These are phyloP conservation scores for Trichoderma pleuroti DNA, from an alignment of 2,329 filamentous ascomycete species.

Conservation along the genomic window DNA sequence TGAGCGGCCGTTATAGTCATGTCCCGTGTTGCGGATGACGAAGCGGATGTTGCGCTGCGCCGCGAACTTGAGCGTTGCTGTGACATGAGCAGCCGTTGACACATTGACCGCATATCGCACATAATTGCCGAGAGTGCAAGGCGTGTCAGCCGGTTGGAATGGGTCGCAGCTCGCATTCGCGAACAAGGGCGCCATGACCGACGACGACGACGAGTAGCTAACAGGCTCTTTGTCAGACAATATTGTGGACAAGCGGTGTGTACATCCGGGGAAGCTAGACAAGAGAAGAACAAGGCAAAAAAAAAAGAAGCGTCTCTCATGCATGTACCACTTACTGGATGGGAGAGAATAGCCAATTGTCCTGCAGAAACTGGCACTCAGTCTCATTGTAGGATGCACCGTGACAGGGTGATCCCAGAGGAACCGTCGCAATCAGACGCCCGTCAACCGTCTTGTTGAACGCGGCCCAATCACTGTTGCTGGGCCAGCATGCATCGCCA, in stretches of 20 bases:
- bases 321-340: slow-evolving; percentile 35
- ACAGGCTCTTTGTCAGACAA: neutral
- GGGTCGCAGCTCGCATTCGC: slow-evolving; percentile 34
- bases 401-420: slow-evolving; percentile 51
- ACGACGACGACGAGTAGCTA: slow-evolving; percentile 20
- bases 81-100: slow-evolving; percentile 30
- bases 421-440: slow-evolving; percentile 47
- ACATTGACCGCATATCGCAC: slow-evolving; percentile 37
- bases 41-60: slow-evolving; percentile 43
- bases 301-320: neutral
- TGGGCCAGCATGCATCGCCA: slow-evolving; percentile 54
- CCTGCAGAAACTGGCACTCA: slow-evolving; percentile 41
- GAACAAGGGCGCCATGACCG: slow-evolving; percentile 30
- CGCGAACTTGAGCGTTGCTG: slow-evolving; percentile 33
- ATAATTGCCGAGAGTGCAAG: slow-evolving; percentile 42
- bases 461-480: slow-evolving; percentile 40
- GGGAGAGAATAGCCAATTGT: slow-evolving; percentile 43
- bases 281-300: neutral
- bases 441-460: slow-evolving; percentile 52
- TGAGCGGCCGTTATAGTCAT: slow-evolving; percentile 52
- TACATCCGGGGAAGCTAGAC: neutral
- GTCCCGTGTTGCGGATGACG: slow-evolving; percentile 52
- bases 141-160: slow-evolving; percentile 34
- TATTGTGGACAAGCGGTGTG: neutral
- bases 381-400: slow-evolving; percentile 43